Evolutionary conservation across 1,139 yeast species (phyloP), one percentile per base, ranked within the genome.

Genomic region (Yamadazyma diddensiae): DNA sequence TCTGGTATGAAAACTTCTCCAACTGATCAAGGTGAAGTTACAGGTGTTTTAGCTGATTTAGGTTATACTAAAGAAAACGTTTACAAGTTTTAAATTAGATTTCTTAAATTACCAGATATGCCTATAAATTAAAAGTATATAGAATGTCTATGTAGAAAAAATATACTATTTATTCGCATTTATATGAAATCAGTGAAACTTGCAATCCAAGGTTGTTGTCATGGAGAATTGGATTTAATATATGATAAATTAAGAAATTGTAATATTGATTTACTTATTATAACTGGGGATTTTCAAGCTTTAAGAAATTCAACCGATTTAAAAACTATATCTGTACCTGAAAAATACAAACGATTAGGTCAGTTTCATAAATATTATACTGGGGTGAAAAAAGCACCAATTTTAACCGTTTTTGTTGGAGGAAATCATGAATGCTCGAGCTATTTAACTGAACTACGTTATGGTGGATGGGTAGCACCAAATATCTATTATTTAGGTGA

Each of bases 381-480:
- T 1, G 92, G 94, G 1, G 43, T 45, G 11, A 62, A 59, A 30
- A 55, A 37, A 20, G 96, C 97, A 0, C 95, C 97, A 0, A 69
- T 82, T 2, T 57, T 79, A 26, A 92, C 98, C 0, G 47, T 92
- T 0, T 82, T 92, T 45, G 77, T 94, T 28, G 98, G 98, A 3
- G 99, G 99, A 0, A 92, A 92, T 57, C 99, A 92, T 50, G 99
- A 92, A 52, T 79, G 94, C 6, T 83, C 94, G 36, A 76, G 80
- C 39, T 86, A 84, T 53, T 51, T 92, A 43, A 70, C 76, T 45
- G 90, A 85, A 46, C 59, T 90, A 38, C 77, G 77, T 41, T 76
- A 72, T 52, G 99, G 99, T 8, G 99, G 99, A 0, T 94, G 94
- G 88, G 92, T 85, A 1, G 95, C 95, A 1, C 87, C 87, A 1